A percentile compares a stretch with the other conserved stretches of the same genome.
Evolutionary conservation across 2,329 filamentous ascomycete genomes (phyloP).

Genomic region (Tolypocladium inflatum): DNA sequence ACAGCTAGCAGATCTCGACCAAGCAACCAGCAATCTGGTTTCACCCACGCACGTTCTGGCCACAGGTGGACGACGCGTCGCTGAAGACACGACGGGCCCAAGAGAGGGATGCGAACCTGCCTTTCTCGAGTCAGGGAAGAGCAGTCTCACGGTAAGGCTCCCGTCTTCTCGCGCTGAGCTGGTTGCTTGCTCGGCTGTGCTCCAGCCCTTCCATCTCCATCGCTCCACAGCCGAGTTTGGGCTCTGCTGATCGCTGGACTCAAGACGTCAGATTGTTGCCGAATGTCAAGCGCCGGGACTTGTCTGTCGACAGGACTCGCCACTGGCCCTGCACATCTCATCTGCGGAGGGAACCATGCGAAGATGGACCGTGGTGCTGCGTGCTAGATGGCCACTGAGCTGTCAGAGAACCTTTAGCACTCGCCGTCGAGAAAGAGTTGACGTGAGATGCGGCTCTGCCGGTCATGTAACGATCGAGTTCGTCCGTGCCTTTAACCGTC

Average conservation of each 20-base stretch:
- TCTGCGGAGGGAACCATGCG: not conserved
- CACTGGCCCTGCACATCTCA: too few relatives aligned
- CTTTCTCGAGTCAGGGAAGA: not conserved
- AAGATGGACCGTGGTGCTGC: not conserved
- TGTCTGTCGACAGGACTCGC: not conserved
- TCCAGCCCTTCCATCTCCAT: not conserved
- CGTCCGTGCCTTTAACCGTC: constrained; percentile 10
- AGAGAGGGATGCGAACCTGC: not conserved
- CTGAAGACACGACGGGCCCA: not conserved
- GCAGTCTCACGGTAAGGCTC: not conserved
- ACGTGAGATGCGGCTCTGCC: constrained; percentile 37
- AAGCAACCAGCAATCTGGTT: not conserved
- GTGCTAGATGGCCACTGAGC: not conserved
- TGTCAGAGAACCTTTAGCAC: constrained; percentile 6
- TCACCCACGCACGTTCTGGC: not conserved
- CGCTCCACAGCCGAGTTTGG: not conserved
- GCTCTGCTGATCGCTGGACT: not conserved
- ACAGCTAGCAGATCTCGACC: not conserved
- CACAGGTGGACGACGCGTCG: not conserved
- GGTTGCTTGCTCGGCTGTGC: too few relatives aligned
- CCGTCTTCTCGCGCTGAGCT: not conserved
- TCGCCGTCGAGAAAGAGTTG: constrained; percentile 25
- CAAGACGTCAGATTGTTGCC: not conserved
- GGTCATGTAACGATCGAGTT: constrained; percentile 43
- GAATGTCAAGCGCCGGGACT: not conserved